Conservation (phyloP, 2,329 filamentous ascomycete species). For the Calonectria montana region DNA sequence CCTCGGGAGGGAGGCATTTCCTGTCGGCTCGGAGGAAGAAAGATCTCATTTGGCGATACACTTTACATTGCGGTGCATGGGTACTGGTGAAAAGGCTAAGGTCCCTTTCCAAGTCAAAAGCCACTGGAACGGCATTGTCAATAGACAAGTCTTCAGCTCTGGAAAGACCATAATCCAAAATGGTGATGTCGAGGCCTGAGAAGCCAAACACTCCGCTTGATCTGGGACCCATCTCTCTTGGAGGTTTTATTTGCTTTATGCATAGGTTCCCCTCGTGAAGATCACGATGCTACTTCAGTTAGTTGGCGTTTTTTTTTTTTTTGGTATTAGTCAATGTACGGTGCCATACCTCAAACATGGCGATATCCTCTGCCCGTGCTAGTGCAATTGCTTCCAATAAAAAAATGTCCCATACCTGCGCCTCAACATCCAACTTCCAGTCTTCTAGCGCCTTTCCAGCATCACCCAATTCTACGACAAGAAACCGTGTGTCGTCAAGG, state of each 20-base stretch:
- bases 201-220: constrained; percentile 61
- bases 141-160: constrained; percentile 60
- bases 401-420: constrained; percentile 73
- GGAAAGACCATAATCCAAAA: constrained; percentile 74
- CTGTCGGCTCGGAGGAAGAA: constrained; percentile 65
- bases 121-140: constrained; percentile 55
- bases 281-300: constrained; percentile 66
- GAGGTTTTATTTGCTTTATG: constrained; percentile 57
- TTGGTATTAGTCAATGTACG: not conserved
- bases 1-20: constrained; percentile 59
- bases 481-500: constrained; percentile 66
- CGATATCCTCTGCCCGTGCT: constrained; percentile 67
- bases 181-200: constrained; percentile 72
- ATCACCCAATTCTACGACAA: constrained; percentile 73
- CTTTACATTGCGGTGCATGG: constrained; percentile 68
- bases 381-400: constrained; percentile 70
- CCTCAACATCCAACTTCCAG: constrained; percentile 59
- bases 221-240: constrained; percentile 45
- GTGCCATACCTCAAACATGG: constrained; percentile 67
- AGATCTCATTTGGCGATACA: constrained; percentile 73
- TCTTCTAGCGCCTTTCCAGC: constrained; percentile 71
- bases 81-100: constrained; percentile 70
- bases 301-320: constrained; percentile 3
- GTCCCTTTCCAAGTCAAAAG: constrained; percentile 70
- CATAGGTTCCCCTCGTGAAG: constrained; percentile 75